phyloP scores from a whole-genome alignment of 2,329 filamentous ascomycete species.

The Xylariaceae sp. region DNA sequence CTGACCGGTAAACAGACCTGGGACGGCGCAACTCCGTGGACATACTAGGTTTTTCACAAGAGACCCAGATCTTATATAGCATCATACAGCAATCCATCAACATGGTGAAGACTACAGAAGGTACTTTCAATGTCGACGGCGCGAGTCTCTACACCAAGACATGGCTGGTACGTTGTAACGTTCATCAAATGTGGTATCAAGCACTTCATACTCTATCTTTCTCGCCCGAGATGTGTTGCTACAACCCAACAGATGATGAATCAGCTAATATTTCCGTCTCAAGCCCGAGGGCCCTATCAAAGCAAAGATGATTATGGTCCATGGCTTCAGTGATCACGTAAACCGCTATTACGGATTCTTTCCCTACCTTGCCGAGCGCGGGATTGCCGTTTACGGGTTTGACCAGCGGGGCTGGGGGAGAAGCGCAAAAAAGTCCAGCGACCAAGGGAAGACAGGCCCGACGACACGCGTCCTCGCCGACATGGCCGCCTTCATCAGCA shows the following conservation, averaged over 20 bases:
- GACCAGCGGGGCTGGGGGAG: constrained; percentile 90
- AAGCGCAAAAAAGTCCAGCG: constrained; percentile 56
- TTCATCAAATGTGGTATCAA: not conserved
- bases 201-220: not conserved
- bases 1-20: not conserved
- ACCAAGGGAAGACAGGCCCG: constrained; percentile 69
- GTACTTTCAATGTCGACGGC: constrained; percentile 45
- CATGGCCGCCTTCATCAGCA: constrained; percentile 71
- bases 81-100: constrained; percentile 7
- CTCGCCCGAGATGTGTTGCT: not conserved
- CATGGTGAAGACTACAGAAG: constrained; percentile 46
- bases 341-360: constrained; percentile 75
- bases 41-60: not conserved
- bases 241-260: not conserved
- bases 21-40: not conserved
- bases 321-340: constrained; percentile 86
- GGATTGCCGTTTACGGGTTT: constrained; percentile 72
- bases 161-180: constrained; percentile 48
- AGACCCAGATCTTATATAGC: not conserved
- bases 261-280: not conserved
- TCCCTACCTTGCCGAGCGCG: constrained; percentile 60
- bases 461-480: constrained; percentile 71
- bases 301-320: constrained; percentile 76
- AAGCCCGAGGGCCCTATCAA: constrained; percentile 54
- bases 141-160: constrained; percentile 53